Evolutionary conservation across 345 rosid genomes (phyloP).

Genomic region (Acer saccharum): DNA sequence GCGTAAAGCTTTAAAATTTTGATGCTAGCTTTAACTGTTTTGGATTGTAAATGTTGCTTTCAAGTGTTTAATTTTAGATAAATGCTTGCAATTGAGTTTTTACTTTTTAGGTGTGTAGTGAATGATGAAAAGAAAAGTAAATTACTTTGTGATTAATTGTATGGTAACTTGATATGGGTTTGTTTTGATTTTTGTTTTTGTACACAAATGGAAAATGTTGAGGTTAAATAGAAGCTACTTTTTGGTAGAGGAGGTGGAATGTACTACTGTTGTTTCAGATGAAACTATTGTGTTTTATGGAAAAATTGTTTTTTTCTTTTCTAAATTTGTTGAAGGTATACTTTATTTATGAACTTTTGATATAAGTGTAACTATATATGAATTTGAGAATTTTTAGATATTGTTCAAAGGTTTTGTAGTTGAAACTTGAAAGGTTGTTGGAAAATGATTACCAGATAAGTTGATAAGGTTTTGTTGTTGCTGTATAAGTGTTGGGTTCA

Average conservation of each 20-base stretch:
- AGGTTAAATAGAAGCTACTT: not conserved
- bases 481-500: too few relatives aligned
- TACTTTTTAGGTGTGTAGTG: not conserved
- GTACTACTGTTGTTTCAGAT: not conserved
- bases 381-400: not conserved
- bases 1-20: conserved; percentile 6
- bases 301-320: not conserved
- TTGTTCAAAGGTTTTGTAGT: not conserved
- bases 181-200: not conserved
- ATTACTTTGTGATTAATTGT: not conserved
- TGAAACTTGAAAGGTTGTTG: not conserved
- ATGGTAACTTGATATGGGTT: not conserved
- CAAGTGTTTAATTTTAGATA: not conserved
- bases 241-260: not conserved
- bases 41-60: not conserved
- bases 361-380: not conserved
- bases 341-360: not conserved
- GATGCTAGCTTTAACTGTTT: too few relatives aligned
- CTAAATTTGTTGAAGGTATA: not conserved
- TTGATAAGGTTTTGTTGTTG: too few relatives aligned
- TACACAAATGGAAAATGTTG: not conserved
- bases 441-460: not conserved
- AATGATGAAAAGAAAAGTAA: not conserved
- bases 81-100: not conserved
- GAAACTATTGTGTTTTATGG: not conserved